These are phyloP conservation scores for Cerioporus squamosus DNA, from an alignment of 1,284 basidiomycete genomes.

Conservation along the genomic window DNA sequence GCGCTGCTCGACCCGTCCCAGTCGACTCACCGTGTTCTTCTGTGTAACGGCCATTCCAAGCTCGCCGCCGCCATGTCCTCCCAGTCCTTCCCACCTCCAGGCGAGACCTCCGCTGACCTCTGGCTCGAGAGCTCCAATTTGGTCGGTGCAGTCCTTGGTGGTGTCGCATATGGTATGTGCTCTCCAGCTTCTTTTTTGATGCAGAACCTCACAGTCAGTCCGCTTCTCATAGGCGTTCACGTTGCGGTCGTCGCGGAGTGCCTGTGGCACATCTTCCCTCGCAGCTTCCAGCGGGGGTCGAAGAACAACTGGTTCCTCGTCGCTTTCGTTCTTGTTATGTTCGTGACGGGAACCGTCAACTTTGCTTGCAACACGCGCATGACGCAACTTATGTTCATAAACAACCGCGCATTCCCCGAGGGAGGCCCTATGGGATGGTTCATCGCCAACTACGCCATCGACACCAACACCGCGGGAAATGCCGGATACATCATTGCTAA, in stretches of 20 bases:
- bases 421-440: conserved; percentile 35
- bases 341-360: conserved; percentile 34
- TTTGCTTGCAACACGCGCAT: conserved; percentile 28
- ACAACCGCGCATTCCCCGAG: conserved; percentile 36
- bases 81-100: conserved; percentile 10
- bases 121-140: conserved; percentile 37
- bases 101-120: conserved; percentile 23
- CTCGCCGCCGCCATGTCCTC: not conserved
- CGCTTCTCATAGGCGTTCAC: conserved; percentile 5
- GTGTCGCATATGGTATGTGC: conserved; percentile 34
- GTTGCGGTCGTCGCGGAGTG: conserved; percentile 20
- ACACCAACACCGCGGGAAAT: conserved; percentile 32
- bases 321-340: conserved; percentile 26
- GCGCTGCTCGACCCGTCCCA: not conserved
- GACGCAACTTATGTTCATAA: conserved; percentile 35
- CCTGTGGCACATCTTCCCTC: conserved; percentile 14
- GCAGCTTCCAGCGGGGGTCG: conserved; percentile 9
- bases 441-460: conserved; percentile 1
- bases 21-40: not conserved
- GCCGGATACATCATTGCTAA: conserved; percentile 30
- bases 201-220: not conserved
- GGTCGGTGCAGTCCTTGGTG: conserved; percentile 32
- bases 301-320: not conserved
- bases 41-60: not conserved
- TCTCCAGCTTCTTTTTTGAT: conserved; percentile 15